Base-by-base conservation (phyloP, 2,329 filamentous ascomycete species). In the Botrytis sinoallii region DNA sequence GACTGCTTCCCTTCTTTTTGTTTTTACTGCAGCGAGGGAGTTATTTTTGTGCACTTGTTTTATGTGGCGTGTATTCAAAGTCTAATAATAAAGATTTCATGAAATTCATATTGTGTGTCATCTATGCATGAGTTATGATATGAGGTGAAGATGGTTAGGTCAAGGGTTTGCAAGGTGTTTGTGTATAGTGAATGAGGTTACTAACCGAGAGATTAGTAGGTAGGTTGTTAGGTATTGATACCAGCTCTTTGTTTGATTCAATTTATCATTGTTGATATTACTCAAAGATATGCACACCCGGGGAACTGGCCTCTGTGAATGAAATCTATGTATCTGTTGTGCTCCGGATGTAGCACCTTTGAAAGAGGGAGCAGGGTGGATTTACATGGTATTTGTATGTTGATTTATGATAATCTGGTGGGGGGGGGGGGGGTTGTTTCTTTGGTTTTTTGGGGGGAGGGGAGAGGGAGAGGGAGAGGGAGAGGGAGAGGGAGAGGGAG, bases 11-110 rank as follows among this genome's bases (percentile, higher is more conserved):
- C 25, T n/a, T 71, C 20, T n/a, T 35, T 40, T 46, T 48, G 25
- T 65, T n/a, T 29, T 22, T n/a, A 38, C n/a, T 65, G 8, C 29
- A 65, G 42, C 60, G 64, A 38, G 40, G 69, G 69, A 52, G 60
- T 46, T 40, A 22, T 42, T 60, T 60, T 60, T 70, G 35, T 64
- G 55, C 42, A 44, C 35, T 48, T 61, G 25, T 69, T 59, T 69
- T 42, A 57, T 10, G 38, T 69, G 29, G n/a, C n/a, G 35, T 57
- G 48, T 69, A 57, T 69, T n/a, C 66, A 57, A 57, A 57, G 48
- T 57, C n/a, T 42, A 42, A 42, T 32, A 32, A 69, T 69, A 29
- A 57, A 57, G 66, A 69, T 69, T 44, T 57, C 9, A 69, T 57
- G 52, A 57, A 57, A 32, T 69, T 57, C 18, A 25, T 22, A 32